Percentiles rank a stretch among this genome's conserved stretches.
These are phyloP conservation scores for Mortierella sp. DNA, from an alignment of 371 early-diverging fungal genomes.

Conservation along the genomic window DNA sequence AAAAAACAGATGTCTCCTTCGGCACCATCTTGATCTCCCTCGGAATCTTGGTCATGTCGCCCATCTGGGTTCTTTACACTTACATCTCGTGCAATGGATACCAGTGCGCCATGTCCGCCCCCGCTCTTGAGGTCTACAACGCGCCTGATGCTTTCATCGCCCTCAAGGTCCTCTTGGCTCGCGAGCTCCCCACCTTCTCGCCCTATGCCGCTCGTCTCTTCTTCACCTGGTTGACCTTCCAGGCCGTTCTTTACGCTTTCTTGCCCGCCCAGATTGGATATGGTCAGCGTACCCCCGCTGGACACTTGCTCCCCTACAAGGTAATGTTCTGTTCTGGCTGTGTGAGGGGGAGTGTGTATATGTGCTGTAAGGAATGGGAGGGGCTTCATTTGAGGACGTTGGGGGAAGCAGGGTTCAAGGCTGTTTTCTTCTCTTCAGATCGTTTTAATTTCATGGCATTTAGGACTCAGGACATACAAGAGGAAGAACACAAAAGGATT, in stretches of 20 bases:
- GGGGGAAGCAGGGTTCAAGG: neutral
- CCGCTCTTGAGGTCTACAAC: slow-evolving; percentile 62
- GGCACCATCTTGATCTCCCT: slow-evolving; percentile 64
- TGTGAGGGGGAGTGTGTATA: neutral
- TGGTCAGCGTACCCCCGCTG: slow-evolving; percentile 89
- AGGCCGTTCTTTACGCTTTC: slow-evolving; percentile 74
- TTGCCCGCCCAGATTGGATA: slow-evolving; percentile 79
- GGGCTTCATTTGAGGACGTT: neutral
- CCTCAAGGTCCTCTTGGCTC: slow-evolving; percentile 30
- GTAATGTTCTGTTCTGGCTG: slow-evolving; percentile 23
- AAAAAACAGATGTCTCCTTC: slow-evolving; percentile 64
- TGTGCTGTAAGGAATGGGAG: neutral
- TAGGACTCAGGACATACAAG: neutral
- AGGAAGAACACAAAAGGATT: neutral
- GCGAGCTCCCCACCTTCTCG: slow-evolving; percentile 61
- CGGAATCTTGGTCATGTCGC: slow-evolving; percentile 71
- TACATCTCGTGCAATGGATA: slow-evolving; percentile 76
- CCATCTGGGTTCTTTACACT: slow-evolving; percentile 76
- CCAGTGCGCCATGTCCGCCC: slow-evolving; percentile 74
- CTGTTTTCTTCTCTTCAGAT: neutral
- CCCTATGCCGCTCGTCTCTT: slow-evolving; percentile 67
- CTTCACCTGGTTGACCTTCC: slow-evolving; percentile 80
- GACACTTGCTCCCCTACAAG: slow-evolving; percentile 78
- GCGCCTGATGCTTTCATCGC: slow-evolving; percentile 40
- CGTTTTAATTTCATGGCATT: neutral